A percentile compares a stretch with the other conserved stretches of the same genome.
These are phyloP conservation scores for Diaporthe australafricana DNA, from an alignment of 2,329 filamentous ascomycete species.

Conservation along the genomic window DNA sequence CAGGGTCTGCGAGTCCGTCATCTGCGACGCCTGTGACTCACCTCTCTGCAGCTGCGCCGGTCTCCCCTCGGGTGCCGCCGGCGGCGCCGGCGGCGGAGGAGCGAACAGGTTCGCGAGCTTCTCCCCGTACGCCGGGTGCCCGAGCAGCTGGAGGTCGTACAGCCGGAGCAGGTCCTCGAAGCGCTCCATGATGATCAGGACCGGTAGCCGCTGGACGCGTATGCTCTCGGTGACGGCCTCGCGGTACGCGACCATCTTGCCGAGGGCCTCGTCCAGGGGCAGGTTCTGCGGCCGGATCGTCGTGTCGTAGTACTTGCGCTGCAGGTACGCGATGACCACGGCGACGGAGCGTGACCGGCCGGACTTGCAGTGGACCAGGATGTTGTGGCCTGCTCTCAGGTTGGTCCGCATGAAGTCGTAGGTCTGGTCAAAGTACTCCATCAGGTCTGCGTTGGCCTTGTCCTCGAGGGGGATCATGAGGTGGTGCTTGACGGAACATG, in stretches of 20 bases:
- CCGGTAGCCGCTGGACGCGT: slow-evolving; percentile 10
- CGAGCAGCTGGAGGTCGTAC: slow-evolving; percentile 14
- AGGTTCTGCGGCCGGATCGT: background rate
- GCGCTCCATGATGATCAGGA: slow-evolving; percentile 28
- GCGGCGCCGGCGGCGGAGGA: background rate
- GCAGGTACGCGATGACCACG: slow-evolving; percentile 26
- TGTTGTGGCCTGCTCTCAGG: slow-evolving; percentile 3
- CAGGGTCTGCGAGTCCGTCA: background rate
- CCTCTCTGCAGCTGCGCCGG: background rate
- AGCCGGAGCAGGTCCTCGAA: slow-evolving; percentile 19
- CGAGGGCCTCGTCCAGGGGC: background rate
- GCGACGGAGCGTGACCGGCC: slow-evolving; percentile 27
- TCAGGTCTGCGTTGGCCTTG: slow-evolving; percentile 20
- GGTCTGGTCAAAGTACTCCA: slow-evolving; percentile 8
- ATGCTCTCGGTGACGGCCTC: slow-evolving; percentile 27
- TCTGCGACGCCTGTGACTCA: background rate
- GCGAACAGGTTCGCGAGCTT: slow-evolving; percentile 11
- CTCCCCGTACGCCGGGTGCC: slow-evolving; percentile 10
- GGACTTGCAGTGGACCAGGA: slow-evolving; percentile 30
- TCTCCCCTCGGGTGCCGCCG: background rate
- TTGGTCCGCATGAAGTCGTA: background rate
- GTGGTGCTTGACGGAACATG: slow-evolving; percentile 17
- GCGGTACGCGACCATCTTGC: slow-evolving; percentile 12
- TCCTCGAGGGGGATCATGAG: slow-evolving; percentile 20
- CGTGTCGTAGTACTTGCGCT: slow-evolving; percentile 22